Base-by-base conservation (phyloP, 202 grass and related monocot species). In the Elaeis oleifera region DNA sequence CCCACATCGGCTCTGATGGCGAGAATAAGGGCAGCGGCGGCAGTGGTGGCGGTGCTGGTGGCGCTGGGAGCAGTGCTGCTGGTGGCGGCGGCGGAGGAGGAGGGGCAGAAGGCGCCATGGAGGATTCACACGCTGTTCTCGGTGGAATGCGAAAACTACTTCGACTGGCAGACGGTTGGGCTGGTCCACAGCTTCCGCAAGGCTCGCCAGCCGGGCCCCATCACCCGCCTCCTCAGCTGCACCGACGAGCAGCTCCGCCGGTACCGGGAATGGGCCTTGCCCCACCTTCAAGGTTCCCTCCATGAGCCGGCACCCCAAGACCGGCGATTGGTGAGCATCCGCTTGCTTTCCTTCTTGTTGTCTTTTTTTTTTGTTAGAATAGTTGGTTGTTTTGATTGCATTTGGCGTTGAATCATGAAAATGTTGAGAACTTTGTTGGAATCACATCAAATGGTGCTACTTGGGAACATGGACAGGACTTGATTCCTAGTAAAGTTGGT, bases 131-230 rank as follows among this genome's bases (percentile, higher is more conserved):
- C 88, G 28, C 76, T 97, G 65, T 92, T 97, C 82, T 97, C 94
- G 16, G 88, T 97, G 71, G 94, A 97, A 51, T 97, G 88, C 69
- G 79, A 90, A 69, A 72, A 92, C 65, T 97, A 97, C 80, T 97
- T 92, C 80, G 88, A 97, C 74, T 97, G 88, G 94, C 88, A 97
- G 74, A 80, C 88, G 51, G 88, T 89, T 69, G 94, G 94, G 58
- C 66, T 97, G 63, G 80, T 97, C 53, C 94, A 89, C 69, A 97
- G 88, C 77, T 77, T 89, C 50, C 74, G 74, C 53, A 97, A 97
- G 77, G 88, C 84, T 0, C 17, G 71, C 55, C 94, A 92, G 56
- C 88, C 88, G 23, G 94, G 94, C 18, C 82, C 82, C 39, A 55
- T 92, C 56, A 97, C 94, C 55, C 77, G 82, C 28, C 88, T 97